Evolutionary conservation across 257 asterid species (phyloP).

Genomic region (Solanum gandarillasii): DNA sequence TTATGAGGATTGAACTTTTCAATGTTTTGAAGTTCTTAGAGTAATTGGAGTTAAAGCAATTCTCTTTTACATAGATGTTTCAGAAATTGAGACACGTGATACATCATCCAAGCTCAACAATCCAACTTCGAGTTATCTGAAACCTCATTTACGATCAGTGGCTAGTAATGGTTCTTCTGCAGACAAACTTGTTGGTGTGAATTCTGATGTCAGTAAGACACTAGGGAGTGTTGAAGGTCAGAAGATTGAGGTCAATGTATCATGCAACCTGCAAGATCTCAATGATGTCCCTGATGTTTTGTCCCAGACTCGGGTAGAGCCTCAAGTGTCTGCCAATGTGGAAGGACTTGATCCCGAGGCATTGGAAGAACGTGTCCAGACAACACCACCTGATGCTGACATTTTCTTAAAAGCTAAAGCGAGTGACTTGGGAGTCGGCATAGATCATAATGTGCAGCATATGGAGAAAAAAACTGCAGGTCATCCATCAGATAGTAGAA

Average conservation of each 20-base stretch:
- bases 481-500: constrained; percentile 10
- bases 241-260: neutral
- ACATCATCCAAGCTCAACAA: constrained; percentile 5
- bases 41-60: neutral
- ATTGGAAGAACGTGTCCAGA: constrained; percentile 32
- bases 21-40: neutral
- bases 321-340: neutral
- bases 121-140: constrained; percentile 8
- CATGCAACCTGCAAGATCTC: constrained; percentile 5
- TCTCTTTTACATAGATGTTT: constrained; percentile 24
- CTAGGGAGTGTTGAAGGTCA: constrained; percentile 1
- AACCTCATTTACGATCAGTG: constrained; percentile 7
- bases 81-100: constrained; percentile 27
- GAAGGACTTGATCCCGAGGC: neutral
- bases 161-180: neutral
- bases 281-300: constrained; percentile 1
- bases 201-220: constrained; percentile 2
- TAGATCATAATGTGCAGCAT: constrained; percentile 2
- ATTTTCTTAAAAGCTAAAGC: constrained; percentile 14
- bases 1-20: neutral
- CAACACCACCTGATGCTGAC: constrained; percentile 56
- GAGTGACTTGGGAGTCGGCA: neutral
- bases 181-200: neutral
- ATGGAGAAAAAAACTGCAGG: neutral
- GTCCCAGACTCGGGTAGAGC: constrained; percentile 2